These are phyloP conservation scores for Rhizoclosmatium sp. DNA, from an alignment of 192 early-diverging fungal species.

Conservation along the genomic window DNA sequence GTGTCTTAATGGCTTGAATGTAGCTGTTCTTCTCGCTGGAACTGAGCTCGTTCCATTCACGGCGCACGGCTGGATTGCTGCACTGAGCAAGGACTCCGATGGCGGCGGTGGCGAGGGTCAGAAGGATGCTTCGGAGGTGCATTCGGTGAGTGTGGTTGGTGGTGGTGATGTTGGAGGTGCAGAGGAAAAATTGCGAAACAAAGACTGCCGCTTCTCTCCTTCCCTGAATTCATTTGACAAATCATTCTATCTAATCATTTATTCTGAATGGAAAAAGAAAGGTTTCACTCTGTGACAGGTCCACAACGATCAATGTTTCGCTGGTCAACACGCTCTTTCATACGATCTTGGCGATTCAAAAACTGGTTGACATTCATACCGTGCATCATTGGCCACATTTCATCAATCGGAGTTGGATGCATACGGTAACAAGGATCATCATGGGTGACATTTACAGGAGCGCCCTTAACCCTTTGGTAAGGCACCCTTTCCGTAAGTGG, in stretches of 20 bases:
- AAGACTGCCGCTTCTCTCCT: too few species aligned
- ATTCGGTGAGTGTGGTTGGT: not conserved
- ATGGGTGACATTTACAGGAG: not conserved
- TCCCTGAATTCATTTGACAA: not conserved
- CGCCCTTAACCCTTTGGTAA: not conserved
- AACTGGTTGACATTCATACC: not conserved
- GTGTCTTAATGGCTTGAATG: not conserved
- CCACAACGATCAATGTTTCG: not conserved
- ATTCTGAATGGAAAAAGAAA: constrained; percentile 8
- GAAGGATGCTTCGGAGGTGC: not conserved
- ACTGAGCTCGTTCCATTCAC: constrained; percentile 8
- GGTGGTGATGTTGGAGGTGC: not conserved
- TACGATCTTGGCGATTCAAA: not conserved
- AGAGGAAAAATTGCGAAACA: too few species aligned
- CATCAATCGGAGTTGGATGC: not conserved
- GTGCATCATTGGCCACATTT: constrained; percentile 5
- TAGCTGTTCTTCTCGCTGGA: not conserved
- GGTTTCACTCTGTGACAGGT: not conserved
- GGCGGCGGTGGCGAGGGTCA: not conserved
- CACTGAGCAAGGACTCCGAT: constrained; percentile 2
- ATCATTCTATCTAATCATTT: not conserved
- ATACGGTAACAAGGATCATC: not conserved
- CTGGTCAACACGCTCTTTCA: not conserved
- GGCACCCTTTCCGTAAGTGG: not conserved
- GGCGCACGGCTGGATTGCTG: not conserved